Evolutionary conservation across 2,329 filamentous ascomycete species (phyloP).

Genomic region (Trichoderma endophyticum): DNA sequence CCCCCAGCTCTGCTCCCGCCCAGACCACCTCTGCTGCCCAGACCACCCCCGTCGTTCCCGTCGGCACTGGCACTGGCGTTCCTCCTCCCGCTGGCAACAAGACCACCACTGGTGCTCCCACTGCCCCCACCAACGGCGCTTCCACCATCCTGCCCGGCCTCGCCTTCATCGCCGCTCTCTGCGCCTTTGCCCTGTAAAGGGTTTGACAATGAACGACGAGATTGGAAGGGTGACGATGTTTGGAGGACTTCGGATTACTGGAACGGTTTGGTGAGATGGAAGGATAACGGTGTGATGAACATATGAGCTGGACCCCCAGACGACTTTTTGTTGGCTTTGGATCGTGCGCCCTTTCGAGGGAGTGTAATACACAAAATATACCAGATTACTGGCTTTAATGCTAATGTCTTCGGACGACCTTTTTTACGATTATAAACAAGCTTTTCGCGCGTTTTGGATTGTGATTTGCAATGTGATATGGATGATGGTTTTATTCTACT

Average conservation of each 20-base stretch:
- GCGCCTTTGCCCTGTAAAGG: slow-evolving; percentile 37
- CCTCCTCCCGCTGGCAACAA: slow-evolving; percentile 12
- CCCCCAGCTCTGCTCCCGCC: not conserved
- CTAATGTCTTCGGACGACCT: slow-evolving; percentile 21
- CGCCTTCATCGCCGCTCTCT: slow-evolving; percentile 33
- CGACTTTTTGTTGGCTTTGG: slow-evolving; percentile 19
- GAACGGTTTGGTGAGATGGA: not conserved
- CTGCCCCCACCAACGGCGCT: slow-evolving; percentile 29
- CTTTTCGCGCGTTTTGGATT: not conserved
- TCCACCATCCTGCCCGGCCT: slow-evolving; percentile 31
- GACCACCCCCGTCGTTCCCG: slow-evolving; percentile 2
- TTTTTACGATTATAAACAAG: not conserved
- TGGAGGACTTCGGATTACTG: not conserved
- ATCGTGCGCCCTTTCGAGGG: not conserved
- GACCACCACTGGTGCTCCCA: slow-evolving; percentile 13
- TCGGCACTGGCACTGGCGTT: not conserved
- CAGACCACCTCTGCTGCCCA: not conserved
- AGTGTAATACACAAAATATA: slow-evolving; percentile 23
- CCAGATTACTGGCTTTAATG: slow-evolving; percentile 25
- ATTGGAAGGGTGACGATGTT: not conserved
- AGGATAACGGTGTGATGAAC: slow-evolving; percentile 11
- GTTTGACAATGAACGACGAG: not conserved
- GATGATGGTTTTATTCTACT: not conserved
- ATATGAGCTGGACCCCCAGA: slow-evolving; percentile 10
- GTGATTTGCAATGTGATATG: not conserved